phyloP scores from a whole-genome alignment of 202 grass and related monocot genomes.

The Eragrostis tef region DNA sequence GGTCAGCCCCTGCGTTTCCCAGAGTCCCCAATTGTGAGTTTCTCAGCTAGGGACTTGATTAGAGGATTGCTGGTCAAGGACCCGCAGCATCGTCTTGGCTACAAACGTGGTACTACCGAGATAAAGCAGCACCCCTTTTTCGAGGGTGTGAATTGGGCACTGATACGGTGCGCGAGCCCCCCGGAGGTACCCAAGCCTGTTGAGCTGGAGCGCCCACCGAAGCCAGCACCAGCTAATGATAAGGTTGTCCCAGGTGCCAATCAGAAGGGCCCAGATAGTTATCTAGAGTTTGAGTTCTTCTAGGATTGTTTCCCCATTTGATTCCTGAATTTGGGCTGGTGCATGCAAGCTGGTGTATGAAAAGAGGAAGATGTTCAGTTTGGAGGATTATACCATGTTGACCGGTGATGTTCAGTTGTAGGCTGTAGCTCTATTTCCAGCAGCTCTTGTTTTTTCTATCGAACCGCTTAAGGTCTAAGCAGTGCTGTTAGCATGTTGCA shows the following conservation, averaged over 20 bases:
- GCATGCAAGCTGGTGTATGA: slow-evolving; percentile 42
- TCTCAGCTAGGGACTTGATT: slow-evolving; percentile 71
- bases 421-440: slow-evolving; percentile 42
- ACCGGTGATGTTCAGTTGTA: slow-evolving; percentile 35
- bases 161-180: slow-evolving; percentile 68
- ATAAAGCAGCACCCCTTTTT: slow-evolving; percentile 82
- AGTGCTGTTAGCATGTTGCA: slow-evolving; percentile 30
- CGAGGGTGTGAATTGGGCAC: slow-evolving; percentile 75
- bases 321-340: slow-evolving; percentile 35
- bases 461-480: slow-evolving; percentile 36
- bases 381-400: slow-evolving; percentile 8
- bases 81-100: slow-evolving; percentile 66
- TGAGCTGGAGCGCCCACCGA: slow-evolving; percentile 50
- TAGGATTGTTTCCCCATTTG: slow-evolving; percentile 45
- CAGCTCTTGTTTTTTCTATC: slow-evolving; percentile 18
- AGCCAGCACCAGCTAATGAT: slow-evolving; percentile 48
- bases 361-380: slow-evolving; percentile 39
- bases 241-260: slow-evolving; percentile 48
- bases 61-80: slow-evolving; percentile 76
- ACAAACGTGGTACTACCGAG: slow-evolving; percentile 70
- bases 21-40: slow-evolving; percentile 66
- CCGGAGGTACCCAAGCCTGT: slow-evolving; percentile 71
- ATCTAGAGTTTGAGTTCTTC: slow-evolving; percentile 82
- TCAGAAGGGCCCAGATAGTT: slow-evolving; percentile 61
- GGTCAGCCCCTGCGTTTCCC: slow-evolving; percentile 73